These are phyloP conservation scores for Scleroderma citrinum DNA, from an alignment of 768 basidiomycete genomes.

Conservation along the genomic window DNA sequence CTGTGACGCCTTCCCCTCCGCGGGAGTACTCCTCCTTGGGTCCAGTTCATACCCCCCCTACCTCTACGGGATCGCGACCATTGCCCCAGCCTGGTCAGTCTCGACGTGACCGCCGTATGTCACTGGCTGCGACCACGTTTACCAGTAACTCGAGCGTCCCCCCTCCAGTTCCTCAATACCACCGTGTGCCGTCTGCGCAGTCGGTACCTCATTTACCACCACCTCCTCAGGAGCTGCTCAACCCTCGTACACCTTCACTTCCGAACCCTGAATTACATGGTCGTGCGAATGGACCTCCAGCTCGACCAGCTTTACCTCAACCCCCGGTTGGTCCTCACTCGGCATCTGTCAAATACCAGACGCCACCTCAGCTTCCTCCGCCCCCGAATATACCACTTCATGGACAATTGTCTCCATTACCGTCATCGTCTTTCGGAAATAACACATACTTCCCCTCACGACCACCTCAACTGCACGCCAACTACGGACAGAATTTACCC, in stretches of 20 bases:
- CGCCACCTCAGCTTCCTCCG: slow-evolving; percentile 30
- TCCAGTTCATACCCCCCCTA: slow-evolving; percentile 1
- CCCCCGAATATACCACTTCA: slow-evolving; percentile 26
- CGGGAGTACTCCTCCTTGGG: slow-evolving; percentile 12
- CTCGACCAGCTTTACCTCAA: slow-evolving; percentile 47
- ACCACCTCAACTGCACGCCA: slow-evolving; percentile 28
- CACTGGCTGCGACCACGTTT: slow-evolving; percentile 18
- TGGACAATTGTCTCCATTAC: slow-evolving; percentile 18
- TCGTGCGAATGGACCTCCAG: slow-evolving; percentile 25
- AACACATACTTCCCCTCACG: slow-evolving; percentile 38
- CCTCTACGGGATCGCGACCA: slow-evolving; percentile 22
- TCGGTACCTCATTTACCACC: slow-evolving; percentile 11
- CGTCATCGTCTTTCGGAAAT: slow-evolving; percentile 16
- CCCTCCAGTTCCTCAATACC: slow-evolving; percentile 27
- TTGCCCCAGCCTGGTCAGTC: slow-evolving; percentile 27
- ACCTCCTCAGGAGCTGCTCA: slow-evolving; percentile 20
- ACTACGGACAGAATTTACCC: slow-evolving; percentile 28
- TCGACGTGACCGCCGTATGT: slow-evolving; percentile 27
- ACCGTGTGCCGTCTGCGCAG: slow-evolving; percentile 21
- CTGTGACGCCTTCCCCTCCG: slow-evolving; percentile 21
- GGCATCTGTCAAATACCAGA: slow-evolving; percentile 34
- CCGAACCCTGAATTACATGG: slow-evolving; percentile 23
- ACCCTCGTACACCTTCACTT: slow-evolving; percentile 16
- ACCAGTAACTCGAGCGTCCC: slow-evolving; percentile 11
- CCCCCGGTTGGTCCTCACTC: slow-evolving; percentile 41